Conservation (phyloP, 78 protist species). For the Paulinella micropora region DNA sequence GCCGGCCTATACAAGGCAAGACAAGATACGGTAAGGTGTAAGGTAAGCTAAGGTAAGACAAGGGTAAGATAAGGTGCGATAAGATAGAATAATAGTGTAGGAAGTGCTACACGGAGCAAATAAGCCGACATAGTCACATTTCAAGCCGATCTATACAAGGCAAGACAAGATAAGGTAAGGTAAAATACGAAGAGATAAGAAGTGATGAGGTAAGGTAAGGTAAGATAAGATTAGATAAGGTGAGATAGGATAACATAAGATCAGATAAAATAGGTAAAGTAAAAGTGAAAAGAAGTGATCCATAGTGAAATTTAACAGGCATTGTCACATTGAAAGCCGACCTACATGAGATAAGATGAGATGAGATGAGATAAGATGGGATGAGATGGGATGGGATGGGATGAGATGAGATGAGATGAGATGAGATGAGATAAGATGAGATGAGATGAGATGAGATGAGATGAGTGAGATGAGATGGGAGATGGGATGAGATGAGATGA, state of each 20-base stretch:
- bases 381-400: background rate
- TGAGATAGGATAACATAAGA: background rate
- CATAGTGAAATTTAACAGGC: background rate
- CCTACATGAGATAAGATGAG: background rate
- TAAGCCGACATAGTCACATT: too few relatives aligned
- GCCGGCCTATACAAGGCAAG: too few relatives aligned
- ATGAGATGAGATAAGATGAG: background rate
- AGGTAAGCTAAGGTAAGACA: too few relatives aligned
- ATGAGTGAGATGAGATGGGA: too few relatives aligned
- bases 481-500: too few relatives aligned
- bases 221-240: too few relatives aligned
- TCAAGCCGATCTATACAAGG: too few relatives aligned
- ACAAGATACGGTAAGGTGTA: too few relatives aligned
- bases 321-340: background rate
- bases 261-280: background rate
- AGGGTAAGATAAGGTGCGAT: too few relatives aligned
- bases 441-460: too few relatives aligned
- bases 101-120: too few relatives aligned
- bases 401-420: background rate
- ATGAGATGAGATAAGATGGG: background rate
- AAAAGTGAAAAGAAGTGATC: background rate
- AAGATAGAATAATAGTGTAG: too few relatives aligned
- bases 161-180: background rate
- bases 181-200: background rate
- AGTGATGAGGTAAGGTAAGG: background rate